A percentile compares a stretch with the other conserved stretches of the same genome.
Conservation (phyloP, 371 early-diverging fungal species). For the Lichtheimia ramosa region DNA sequence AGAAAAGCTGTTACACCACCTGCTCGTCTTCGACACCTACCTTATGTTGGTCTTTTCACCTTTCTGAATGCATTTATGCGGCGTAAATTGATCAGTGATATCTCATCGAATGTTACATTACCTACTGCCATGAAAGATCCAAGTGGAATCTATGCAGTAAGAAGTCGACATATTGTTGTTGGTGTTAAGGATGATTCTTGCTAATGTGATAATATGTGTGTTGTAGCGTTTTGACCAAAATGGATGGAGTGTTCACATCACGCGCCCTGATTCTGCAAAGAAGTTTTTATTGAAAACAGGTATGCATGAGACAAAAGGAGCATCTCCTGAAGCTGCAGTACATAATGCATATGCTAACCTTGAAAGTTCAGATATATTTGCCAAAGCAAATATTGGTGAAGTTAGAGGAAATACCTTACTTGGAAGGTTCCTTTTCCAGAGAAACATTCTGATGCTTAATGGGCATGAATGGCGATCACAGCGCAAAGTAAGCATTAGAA, state of each 20-base stretch:
- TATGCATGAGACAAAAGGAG: constrained; percentile 3
- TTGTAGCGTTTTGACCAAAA: constrained; percentile 2
- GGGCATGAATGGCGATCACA: constrained; percentile 24
- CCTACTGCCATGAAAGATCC: constrained; percentile 1
- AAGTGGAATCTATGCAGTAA: constrained; percentile 11
- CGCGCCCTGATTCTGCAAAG: constrained; percentile 18
- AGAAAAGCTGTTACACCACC: constrained; percentile 26
- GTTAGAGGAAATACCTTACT: constrained; percentile 5
- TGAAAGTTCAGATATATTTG: constrained; percentile 4
- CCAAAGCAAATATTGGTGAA: not conserved
- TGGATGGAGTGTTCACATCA: constrained; percentile 24
- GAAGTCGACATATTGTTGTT: too few species aligned
- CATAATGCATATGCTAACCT: constrained; percentile 15
- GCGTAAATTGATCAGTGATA: constrained; percentile 1
- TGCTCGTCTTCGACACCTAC: constrained; percentile 22
- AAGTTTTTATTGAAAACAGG: constrained; percentile 31
- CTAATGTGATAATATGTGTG: too few species aligned
- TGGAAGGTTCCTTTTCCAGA: constrained; percentile 12
- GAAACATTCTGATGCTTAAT: constrained; percentile 19
- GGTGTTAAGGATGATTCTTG: too few species aligned
- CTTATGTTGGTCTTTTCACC: constrained; percentile 9
- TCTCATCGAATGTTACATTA: not conserved
- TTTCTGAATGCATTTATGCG: not conserved
- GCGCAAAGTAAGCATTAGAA: constrained; percentile 13
- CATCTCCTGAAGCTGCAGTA: not conserved